Conservation (phyloP, 345 rosid genomes). For the Boechera divaricarpa region DNA sequence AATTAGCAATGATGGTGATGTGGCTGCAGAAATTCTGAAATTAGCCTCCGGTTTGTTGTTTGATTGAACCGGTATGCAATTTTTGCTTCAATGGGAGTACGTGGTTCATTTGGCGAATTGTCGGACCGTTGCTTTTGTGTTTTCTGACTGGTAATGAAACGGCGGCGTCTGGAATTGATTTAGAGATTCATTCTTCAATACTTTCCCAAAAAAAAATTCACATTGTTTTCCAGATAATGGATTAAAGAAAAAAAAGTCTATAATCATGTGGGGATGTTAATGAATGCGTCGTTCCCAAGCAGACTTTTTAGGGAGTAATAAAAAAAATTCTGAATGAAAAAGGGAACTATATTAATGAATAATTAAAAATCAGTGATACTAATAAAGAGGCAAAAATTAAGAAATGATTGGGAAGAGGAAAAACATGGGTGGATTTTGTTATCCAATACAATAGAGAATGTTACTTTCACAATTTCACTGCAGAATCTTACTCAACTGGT, state of each 20-base stretch:
- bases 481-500: slow-evolving; percentile 25
- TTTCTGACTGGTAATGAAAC: slow-evolving; percentile 5
- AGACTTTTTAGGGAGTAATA: neutral
- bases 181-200: neutral
- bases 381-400: slow-evolving; percentile 7
- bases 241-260: slow-evolving; percentile 1
- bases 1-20: neutral
- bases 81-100: slow-evolving; percentile 13
- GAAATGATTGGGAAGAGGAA: slow-evolving; percentile 43
- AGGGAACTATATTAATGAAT: slow-evolving; percentile 6
- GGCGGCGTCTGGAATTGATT: neutral
- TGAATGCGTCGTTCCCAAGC: slow-evolving; percentile 40
- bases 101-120: slow-evolving; percentile 5
- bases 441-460: slow-evolving; percentile 19
- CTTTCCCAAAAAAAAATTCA: neutral
- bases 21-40: neutral
- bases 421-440: slow-evolving; percentile 29
- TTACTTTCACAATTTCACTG: slow-evolving; percentile 34
- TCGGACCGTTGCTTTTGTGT: neutral
- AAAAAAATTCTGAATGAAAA: neutral
- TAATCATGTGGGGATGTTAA: slow-evolving; percentile 32
- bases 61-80: slow-evolving; percentile 27
- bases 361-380: slow-evolving; percentile 24
- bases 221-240: slow-evolving; percentile 12
- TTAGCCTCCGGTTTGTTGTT: slow-evolving; percentile 24